Evolutionary conservation across 768 basidiomycete genomes (phyloP).

Genomic region (Polyporus arcularius): DNA sequence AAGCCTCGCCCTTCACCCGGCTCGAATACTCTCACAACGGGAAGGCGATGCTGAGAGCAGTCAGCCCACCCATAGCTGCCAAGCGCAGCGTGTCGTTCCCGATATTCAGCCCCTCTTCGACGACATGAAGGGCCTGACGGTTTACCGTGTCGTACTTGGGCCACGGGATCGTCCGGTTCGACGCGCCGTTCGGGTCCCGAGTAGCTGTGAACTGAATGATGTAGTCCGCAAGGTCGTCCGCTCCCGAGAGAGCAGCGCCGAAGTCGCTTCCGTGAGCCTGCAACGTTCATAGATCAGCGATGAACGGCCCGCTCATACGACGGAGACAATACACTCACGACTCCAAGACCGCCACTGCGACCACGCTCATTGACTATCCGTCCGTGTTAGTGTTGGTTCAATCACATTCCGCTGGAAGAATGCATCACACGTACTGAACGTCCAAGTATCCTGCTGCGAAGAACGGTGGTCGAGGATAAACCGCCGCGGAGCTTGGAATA

Average conservation of each 20-base stretch:
- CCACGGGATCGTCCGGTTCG: slow-evolving; percentile 17
- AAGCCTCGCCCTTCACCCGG: too few species aligned
- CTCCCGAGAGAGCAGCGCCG: not conserved
- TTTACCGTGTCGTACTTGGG: slow-evolving; percentile 15
- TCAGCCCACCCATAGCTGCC: not conserved
- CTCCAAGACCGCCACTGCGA: too few species aligned
- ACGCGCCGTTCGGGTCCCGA: slow-evolving; percentile 23
- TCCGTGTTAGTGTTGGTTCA: too few species aligned
- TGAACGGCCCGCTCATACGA: too few species aligned
- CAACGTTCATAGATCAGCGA: not conserved
- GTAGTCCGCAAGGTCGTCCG: slow-evolving; percentile 12
- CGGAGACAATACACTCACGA: too few species aligned
- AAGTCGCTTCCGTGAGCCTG: slow-evolving; percentile 10
- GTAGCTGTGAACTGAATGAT: slow-evolving; percentile 26
- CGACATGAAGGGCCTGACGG: slow-evolving; percentile 11
- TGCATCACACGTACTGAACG: not conserved
- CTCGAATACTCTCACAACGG: not conserved
- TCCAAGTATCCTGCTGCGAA: not conserved
- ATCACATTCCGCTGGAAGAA: too few species aligned
- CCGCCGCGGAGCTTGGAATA: not conserved
- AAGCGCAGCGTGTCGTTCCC: not conserved
- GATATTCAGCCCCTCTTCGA: slow-evolving; percentile 16
- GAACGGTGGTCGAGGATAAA: not conserved
- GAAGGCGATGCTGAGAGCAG: not conserved
- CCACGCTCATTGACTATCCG: too few species aligned